These are phyloP conservation scores for Thielaviopsis punctulata DNA, from an alignment of 2,329 filamentous ascomycete genomes.

Conservation along the genomic window DNA sequence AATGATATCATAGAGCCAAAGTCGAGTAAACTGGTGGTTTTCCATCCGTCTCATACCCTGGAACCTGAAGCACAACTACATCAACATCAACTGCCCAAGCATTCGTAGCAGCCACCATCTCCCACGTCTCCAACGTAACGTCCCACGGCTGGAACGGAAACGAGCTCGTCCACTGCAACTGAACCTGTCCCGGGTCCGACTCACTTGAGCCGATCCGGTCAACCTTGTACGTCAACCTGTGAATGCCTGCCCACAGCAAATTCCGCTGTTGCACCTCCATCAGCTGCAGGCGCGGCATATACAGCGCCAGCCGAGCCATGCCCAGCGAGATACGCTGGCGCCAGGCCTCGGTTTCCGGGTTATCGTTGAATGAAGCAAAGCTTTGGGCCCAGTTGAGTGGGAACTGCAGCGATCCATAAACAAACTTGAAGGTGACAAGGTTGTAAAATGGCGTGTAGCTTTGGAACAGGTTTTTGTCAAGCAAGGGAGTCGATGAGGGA, in stretches of 20 bases:
- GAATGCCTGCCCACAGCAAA: conserved; percentile 16
- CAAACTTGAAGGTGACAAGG: conserved; percentile 13
- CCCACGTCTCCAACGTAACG: conserved; percentile 14
- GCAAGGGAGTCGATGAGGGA: conserved; percentile 1
- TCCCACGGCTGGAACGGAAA: conserved; percentile 15
- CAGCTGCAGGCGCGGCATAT: conserved; percentile 14
- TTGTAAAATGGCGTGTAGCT: background rate
- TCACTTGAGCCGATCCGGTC: background rate
- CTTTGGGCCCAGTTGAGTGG: conserved; percentile 14
- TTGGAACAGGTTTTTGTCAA: conserved; percentile 1
- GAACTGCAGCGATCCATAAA: conserved; percentile 14
- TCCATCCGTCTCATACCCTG: conserved; percentile 1
- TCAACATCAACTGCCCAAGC: background rate
- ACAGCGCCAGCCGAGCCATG: conserved; percentile 13
- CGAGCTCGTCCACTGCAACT: conserved; percentile 13
- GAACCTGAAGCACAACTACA: background rate
- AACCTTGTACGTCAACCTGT: conserved; percentile 13
- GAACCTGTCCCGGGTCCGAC: conserved; percentile 2
- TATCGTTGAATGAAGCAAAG: conserved; percentile 13
- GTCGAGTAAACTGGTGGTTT: background rate
- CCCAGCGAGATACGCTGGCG: conserved; percentile 15
- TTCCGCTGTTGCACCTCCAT: conserved; percentile 14
- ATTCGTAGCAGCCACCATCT: conserved; percentile 13
- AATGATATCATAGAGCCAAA: background rate
- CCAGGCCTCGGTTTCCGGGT: conserved; percentile 12